These are phyloP conservation scores for Aspergillus fructus DNA, from an alignment of 2,329 filamentous ascomycete genomes.

Conservation along the genomic window DNA sequence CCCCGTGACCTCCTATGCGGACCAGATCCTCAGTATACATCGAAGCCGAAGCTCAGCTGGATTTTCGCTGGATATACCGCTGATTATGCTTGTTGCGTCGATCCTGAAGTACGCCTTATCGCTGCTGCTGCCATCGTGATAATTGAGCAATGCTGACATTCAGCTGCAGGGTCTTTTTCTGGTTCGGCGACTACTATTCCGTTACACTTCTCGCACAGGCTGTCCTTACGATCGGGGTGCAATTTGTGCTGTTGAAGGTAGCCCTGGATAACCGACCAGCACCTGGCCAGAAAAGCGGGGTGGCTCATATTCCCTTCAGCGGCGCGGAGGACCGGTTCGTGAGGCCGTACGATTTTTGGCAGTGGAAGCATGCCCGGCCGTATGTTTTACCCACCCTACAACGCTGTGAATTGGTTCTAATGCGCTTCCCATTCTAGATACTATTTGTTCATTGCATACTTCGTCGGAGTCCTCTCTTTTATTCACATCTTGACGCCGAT, in stretches of 20 bases:
- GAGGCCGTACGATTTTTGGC: slow-evolving; percentile 64
- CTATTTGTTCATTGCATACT: slow-evolving; percentile 59
- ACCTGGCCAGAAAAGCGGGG: slow-evolving; percentile 37
- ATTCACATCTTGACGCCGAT: slow-evolving; percentile 55
- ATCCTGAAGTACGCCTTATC: slow-evolving; percentile 55
- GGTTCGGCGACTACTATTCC: slow-evolving; percentile 63
- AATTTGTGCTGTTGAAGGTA: slow-evolving; percentile 60
- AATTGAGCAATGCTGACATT: slow-evolving; percentile 1
- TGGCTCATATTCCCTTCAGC: slow-evolving; percentile 45
- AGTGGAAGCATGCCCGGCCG: slow-evolving; percentile 57
- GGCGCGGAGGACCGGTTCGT: slow-evolving; percentile 29
- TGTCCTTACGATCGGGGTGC: slow-evolving; percentile 59
- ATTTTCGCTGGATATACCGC: slow-evolving; percentile 65
- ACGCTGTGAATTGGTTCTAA: neutral
- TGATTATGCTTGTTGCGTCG: slow-evolving; percentile 66
- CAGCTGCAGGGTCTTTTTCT: slow-evolving; percentile 59
- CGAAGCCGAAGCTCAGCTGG: slow-evolving; percentile 59
- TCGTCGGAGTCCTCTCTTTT: slow-evolving; percentile 48
- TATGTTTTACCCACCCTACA: slow-evolving; percentile 31
- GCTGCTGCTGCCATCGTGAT: neutral
- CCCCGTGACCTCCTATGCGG: slow-evolving; percentile 64
- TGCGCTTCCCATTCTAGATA: slow-evolving; percentile 42
- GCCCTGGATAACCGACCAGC: slow-evolving; percentile 57
- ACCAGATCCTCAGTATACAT: slow-evolving; percentile 66
- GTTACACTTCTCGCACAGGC: slow-evolving; percentile 60